Percentiles rank a stretch among this genome's conserved stretches.
phyloP scores from a whole-genome alignment of 371 early-diverging fungal species.

The Mucor racemosus region DNA sequence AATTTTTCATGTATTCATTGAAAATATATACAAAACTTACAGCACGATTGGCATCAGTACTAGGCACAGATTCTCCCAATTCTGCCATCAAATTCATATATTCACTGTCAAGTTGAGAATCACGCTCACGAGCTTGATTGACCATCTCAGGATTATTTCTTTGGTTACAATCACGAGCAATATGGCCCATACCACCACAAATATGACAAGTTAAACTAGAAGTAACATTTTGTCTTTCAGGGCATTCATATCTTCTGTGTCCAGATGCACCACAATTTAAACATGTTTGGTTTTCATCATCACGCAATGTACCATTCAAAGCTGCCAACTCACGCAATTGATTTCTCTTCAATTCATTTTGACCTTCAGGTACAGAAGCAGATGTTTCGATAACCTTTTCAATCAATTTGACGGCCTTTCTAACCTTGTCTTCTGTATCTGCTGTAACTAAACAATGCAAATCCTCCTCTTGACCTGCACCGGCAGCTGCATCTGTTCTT shows the following conservation, averaged over 20 bases:
- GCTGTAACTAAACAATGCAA: slow-evolving; percentile 92
- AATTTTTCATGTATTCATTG: neutral
- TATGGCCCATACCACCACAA: slow-evolving; percentile 92
- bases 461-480: slow-evolving; percentile 91
- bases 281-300: slow-evolving; percentile 94
- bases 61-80: slow-evolving; percentile 70
- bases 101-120: slow-evolving; percentile 87
- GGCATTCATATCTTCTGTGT: slow-evolving; percentile 92
- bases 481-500: slow-evolving; percentile 65
- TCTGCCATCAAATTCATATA: slow-evolving; percentile 92
- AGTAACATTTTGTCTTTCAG: slow-evolving; percentile 88
- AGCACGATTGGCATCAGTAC: slow-evolving; percentile 26
- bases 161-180: slow-evolving; percentile 84
- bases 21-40: slow-evolving; percentile 13
- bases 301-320: slow-evolving; percentile 94
- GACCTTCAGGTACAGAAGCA: slow-evolving; percentile 90
- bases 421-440: slow-evolving; percentile 88
- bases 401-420: slow-evolving; percentile 84
- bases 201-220: slow-evolving; percentile 86
- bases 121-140: slow-evolving; percentile 71
- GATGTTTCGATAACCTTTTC: slow-evolving; percentile 95
- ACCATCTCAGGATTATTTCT: slow-evolving; percentile 79
- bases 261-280: slow-evolving; percentile 92
- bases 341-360: slow-evolving; percentile 92
- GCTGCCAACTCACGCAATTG: slow-evolving; percentile 95